Evolutionary conservation across 345 rosid species (phyloP).

Genomic region (Tarenaya hassleriana): DNA sequence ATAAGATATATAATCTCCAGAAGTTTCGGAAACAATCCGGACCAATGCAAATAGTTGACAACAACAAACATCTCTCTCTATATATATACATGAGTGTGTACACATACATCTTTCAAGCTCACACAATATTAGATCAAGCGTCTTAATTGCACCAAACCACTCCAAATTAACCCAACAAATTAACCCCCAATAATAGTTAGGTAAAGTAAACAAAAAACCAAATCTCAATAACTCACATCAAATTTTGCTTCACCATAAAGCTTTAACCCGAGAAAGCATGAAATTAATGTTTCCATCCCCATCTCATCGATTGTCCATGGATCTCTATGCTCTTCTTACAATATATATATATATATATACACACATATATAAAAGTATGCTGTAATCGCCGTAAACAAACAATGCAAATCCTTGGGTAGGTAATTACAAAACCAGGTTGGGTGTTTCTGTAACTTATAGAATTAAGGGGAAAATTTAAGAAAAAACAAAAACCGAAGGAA

Average conservation of each 20-base stretch:
- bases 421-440: constrained; percentile 17
- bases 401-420: constrained; percentile 1
- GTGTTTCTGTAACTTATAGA: background rate
- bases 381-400: no score
- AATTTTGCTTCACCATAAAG: constrained; percentile 14
- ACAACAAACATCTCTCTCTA: background rate
- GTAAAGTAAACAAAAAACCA: constrained; percentile 15
- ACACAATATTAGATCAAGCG: no score
- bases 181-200: constrained; percentile 16
- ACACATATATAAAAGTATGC: no score
- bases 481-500: constrained; percentile 9
- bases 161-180: background rate
- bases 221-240: constrained; percentile 17
- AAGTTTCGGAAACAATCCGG: background rate
- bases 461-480: background rate
- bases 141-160: no score
- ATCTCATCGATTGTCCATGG: no score
- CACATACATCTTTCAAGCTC: no score
- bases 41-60: background rate
- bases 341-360: no score
- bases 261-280: constrained; percentile 7
- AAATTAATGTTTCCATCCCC: no score
- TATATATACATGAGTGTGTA: no score
- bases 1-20: background rate
- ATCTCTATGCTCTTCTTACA: no score